Conservation (phyloP, 345 rosid genomes). For the Angophora floribunda region DNA sequence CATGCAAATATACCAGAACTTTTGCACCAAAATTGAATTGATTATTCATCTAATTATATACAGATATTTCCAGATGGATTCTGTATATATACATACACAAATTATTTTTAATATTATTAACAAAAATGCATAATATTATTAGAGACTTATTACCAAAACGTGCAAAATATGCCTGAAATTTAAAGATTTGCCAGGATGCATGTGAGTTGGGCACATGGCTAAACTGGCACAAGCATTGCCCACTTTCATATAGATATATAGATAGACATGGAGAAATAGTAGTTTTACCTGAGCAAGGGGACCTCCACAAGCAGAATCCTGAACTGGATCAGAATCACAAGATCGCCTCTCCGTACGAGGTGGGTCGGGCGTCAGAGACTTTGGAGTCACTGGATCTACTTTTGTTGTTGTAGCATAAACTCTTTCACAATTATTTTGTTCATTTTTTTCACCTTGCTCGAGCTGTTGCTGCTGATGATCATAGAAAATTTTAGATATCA, state of each 20-base stretch:
- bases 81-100: background rate
- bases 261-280: background rate
- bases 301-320: slow-evolving; percentile 9
- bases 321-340: slow-evolving; percentile 17
- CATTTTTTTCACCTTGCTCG: slow-evolving; percentile 49
- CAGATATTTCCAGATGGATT: background rate
- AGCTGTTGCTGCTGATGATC: slow-evolving; percentile 45
- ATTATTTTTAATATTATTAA: background rate
- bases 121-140: background rate
- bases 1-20: background rate
- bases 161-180: background rate
- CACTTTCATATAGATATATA: background rate
- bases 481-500: slow-evolving; percentile 71
- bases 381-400: slow-evolving; percentile 75
- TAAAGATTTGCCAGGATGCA: background rate
- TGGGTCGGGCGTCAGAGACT: slow-evolving; percentile 60
- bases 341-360: slow-evolving; percentile 25
- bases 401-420: slow-evolving; percentile 19
- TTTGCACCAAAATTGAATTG: background rate
- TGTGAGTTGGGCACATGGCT: background rate
- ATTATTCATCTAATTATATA: background rate
- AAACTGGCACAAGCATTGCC: background rate
- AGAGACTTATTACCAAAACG: background rate
- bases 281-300: slow-evolving; percentile 36
- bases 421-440: slow-evolving; percentile 34